Base-by-base conservation (phyloP, 441 rosid genomes). In the Erysimum pusillum region DNA sequence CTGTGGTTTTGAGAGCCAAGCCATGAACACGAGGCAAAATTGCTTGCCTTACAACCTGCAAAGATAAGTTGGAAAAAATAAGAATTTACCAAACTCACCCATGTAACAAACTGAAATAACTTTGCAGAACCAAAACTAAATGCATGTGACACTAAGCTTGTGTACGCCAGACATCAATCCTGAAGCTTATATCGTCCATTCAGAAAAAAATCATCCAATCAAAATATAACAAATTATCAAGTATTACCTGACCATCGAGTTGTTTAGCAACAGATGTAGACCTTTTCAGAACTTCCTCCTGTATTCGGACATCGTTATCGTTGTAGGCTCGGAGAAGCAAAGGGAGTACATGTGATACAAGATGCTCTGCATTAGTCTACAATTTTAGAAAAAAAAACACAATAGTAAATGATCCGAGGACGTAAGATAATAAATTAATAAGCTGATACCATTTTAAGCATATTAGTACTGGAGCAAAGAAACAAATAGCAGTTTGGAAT, bases 21-120 rank as follows among this genome's bases (percentile, higher is more conserved):
- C 94, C 91, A 83, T 94, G 98, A 79, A 92, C 93, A 53, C 97
- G 96, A 69, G 96, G 99, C 85, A 95, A 86, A 85, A 95, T 87
- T 83, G 90, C 86, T 82, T 91, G 91, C 84, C 92, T 91, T 82
- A 95, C 95, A 46, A 95, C 91, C 99, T 95, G 95, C 74, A 83
- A 70, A 76, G 59, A 46, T 34, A 71, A 71, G 11, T 63, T 71
- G 62, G 45, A 18, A 64, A 45, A 58, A 31, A 4, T 63, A 17
- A 57, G 61, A 71, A 9, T 42, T 11, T 10, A 63, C 36, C 28
- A 62, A 39, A 71, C 13, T 48, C 17, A 46, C n/a, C 22, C 18
- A 71, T 54, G 49, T 65, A 69, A 34, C 15, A n/a, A 20, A 69
- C 59, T 4, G 45, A 7, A 48, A 28, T 31, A 35, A 58, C 42